phyloP scores from a whole-genome alignment of 768 basidiomycete genomes.

The Xerocomus potaroensis region DNA sequence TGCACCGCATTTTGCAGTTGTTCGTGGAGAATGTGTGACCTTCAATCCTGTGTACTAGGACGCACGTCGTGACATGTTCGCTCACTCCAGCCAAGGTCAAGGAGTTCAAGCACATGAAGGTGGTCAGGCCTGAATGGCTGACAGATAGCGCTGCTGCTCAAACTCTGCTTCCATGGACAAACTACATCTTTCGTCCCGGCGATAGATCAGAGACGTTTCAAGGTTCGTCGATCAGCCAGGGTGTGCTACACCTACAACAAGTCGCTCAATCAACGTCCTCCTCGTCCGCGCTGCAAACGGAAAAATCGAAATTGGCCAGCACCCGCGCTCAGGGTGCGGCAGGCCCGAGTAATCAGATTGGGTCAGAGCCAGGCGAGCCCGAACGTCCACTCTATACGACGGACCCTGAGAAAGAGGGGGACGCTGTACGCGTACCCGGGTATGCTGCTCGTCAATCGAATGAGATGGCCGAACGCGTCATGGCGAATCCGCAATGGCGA shows the following conservation, averaged over 20 bases:
- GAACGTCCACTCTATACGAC: constrained; percentile 34
- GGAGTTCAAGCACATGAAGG: constrained; percentile 88
- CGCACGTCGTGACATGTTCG: constrained; percentile 88
- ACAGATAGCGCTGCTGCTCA: constrained; percentile 69
- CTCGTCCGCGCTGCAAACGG: neutral
- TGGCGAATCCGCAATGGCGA: constrained; percentile 85
- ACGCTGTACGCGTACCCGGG: constrained; percentile 46
- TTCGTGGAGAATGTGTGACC: constrained; percentile 1
- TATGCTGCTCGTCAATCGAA: constrained; percentile 74
- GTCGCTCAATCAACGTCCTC: constrained; percentile 5
- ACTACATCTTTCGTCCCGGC: constrained; percentile 57
- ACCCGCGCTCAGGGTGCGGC: neutral
- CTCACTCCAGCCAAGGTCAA: constrained; percentile 86
- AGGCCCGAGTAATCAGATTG: constrained; percentile 1
- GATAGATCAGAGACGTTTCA: constrained; percentile 48
- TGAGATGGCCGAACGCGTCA: constrained; percentile 66
- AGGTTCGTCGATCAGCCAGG: constrained; percentile 32
- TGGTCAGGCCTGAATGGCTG: constrained; percentile 87
- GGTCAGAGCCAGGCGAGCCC: neutral
- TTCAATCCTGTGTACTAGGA: constrained; percentile 51
- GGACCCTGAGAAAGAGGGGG: constrained; percentile 39
- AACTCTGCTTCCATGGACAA: constrained; percentile 71
- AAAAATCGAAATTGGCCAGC: neutral
- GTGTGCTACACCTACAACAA: constrained; percentile 11
- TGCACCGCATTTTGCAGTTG: neutral